A percentile compares a stretch with the other conserved stretches of the same genome.
These are phyloP conservation scores for Theobroma grandiflorum DNA, from an alignment of 441 rosid species.

Conservation along the genomic window DNA sequence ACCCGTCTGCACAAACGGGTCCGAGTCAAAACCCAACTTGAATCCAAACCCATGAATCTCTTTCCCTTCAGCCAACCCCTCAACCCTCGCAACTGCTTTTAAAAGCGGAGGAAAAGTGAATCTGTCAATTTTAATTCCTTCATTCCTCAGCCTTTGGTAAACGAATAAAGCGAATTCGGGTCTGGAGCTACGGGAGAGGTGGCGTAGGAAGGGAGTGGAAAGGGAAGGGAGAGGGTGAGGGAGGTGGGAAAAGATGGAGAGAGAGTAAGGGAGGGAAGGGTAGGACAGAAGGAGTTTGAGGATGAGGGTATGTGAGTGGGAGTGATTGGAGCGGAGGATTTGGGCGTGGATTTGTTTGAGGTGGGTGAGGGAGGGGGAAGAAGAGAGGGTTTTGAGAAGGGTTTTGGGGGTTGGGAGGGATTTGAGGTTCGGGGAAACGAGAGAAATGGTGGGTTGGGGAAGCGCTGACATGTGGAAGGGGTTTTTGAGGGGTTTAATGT, in stretches of 20 bases:
- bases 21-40: constrained; percentile 51
- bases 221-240: constrained; percentile 35
- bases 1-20: constrained; percentile 64
- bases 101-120: constrained; percentile 62
- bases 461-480: constrained; percentile 9
- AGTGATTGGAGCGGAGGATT: constrained; percentile 39
- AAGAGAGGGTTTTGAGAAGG: constrained; percentile 35
- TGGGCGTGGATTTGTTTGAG: constrained; percentile 57
- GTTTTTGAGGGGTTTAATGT: neutral
- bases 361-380: constrained; percentile 38
- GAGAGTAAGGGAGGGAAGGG: constrained; percentile 47
- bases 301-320: constrained; percentile 33
- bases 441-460: constrained; percentile 22
- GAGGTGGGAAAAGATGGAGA: constrained; percentile 44
- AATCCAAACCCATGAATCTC: constrained; percentile 63
- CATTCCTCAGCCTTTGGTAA: constrained; percentile 45
- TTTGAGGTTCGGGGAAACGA: constrained; percentile 8
- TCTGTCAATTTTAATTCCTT: constrained; percentile 45
- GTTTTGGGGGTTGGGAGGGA: constrained; percentile 17
- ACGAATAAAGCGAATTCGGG: constrained; percentile 42
- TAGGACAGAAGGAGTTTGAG: constrained; percentile 42
- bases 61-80: constrained; percentile 56
- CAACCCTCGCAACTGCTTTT: constrained; percentile 54
- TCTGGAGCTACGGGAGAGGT: constrained; percentile 42
- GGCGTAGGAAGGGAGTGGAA: constrained; percentile 48